Conservation (phyloP, 176 grass and related monocot species). For the Canna indica region DNA sequence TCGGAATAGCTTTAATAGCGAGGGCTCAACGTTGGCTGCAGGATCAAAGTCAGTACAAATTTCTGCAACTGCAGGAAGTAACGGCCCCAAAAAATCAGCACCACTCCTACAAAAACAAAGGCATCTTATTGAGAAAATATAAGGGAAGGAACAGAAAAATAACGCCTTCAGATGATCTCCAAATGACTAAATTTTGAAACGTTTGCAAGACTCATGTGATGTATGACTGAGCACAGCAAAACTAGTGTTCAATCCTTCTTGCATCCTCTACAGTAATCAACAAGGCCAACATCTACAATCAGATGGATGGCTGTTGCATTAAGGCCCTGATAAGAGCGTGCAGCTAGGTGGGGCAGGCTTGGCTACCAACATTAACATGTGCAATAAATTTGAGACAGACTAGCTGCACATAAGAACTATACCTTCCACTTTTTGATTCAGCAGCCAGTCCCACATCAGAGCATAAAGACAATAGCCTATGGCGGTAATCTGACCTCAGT, state of each 20-base stretch:
- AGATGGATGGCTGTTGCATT: neutral
- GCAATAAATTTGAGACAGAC: neutral
- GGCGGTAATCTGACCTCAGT: slow-evolving; percentile 86
- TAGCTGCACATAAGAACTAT: neutral
- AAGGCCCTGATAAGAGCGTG: neutral
- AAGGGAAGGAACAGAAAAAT: slow-evolving; percentile 9
- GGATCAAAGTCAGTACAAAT: slow-evolving; percentile 99
- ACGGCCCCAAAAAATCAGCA: slow-evolving; percentile 91
- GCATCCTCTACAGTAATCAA: neutral
- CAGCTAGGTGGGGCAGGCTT: neutral
- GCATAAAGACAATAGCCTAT: slow-evolving; percentile 87
- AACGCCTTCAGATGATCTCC: slow-evolving; percentile 11
- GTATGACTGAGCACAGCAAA: neutral
- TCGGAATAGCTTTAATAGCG: slow-evolving; percentile 83
- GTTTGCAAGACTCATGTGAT: neutral
- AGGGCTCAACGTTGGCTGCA: slow-evolving; percentile 77
- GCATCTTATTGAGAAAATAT: slow-evolving; percentile 8
- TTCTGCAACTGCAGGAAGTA: slow-evolving; percentile 92
- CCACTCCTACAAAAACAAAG: slow-evolving; percentile 68
- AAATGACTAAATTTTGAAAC: neutral
- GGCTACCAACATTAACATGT: neutral
- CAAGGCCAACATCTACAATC: neutral
- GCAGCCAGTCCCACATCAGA: slow-evolving; percentile 97
- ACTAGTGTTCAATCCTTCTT: neutral
- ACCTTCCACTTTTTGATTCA: slow-evolving; percentile 96